Evolutionary conservation across 2,329 filamentous ascomycete genomes (phyloP).

Genomic region (Cordyceps cicadae): DNA sequence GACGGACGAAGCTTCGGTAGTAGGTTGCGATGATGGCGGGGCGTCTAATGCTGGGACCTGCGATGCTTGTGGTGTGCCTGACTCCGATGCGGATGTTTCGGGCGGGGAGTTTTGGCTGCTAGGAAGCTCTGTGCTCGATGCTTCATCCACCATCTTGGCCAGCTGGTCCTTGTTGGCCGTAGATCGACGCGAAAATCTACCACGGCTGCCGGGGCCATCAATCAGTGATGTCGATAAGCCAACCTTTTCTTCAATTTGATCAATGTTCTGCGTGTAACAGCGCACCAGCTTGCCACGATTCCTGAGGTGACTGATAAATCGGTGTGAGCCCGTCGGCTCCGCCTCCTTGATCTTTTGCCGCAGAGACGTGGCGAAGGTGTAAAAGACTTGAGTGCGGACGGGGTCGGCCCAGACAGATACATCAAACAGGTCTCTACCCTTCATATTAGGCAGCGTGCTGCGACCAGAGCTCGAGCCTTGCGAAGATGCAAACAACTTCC

Average conservation of each 20-base stretch:
- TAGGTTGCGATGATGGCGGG: slow-evolving; percentile 1
- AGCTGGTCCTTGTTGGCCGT: slow-evolving; percentile 27
- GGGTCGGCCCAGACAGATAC: slow-evolving; percentile 62
- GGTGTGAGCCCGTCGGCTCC: slow-evolving; percentile 56
- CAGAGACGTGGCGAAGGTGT: slow-evolving; percentile 61
- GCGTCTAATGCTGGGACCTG: slow-evolving; percentile 3
- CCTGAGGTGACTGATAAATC: slow-evolving; percentile 58
- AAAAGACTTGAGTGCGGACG: slow-evolving; percentile 60
- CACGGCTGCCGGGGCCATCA: slow-evolving; percentile 53
- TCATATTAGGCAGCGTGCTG: slow-evolving; percentile 49
- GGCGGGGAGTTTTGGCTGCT: slow-evolving; percentile 13
- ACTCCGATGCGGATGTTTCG: neutral
- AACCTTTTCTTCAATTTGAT: slow-evolving; percentile 63
- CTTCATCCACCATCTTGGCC: slow-evolving; percentile 31
- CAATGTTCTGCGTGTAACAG: slow-evolving; percentile 70
- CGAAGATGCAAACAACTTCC: slow-evolving; percentile 31
- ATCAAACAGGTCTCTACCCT: slow-evolving; percentile 65
- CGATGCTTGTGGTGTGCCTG: neutral
- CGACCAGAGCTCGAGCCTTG: slow-evolving; percentile 27
- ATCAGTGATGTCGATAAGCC: slow-evolving; percentile 56
- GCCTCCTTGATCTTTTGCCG: slow-evolving; percentile 57
- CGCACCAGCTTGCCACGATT: slow-evolving; percentile 60
- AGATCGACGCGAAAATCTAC: slow-evolving; percentile 48
- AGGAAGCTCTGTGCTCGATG: slow-evolving; percentile 11
- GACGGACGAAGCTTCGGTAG: slow-evolving; percentile 15